Evolutionary conservation across 78 protist genomes (phyloP).

Genomic region (Thecamonas trahens): DNA sequence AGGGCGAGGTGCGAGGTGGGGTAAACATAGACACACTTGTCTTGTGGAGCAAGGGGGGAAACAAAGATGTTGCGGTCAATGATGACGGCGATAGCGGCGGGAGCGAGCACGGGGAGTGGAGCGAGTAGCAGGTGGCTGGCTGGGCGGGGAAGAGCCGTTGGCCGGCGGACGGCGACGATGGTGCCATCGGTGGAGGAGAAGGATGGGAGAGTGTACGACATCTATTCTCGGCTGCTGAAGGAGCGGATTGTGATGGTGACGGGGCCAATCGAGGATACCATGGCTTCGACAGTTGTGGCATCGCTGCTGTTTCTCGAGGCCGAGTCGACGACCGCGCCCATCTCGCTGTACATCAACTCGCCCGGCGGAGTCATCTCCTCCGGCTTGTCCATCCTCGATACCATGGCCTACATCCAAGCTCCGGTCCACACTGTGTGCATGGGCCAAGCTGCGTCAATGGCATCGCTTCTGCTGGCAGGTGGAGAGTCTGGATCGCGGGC

Average conservation of each 20-base stretch:
- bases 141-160: too few species aligned
- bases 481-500: constrained; percentile 20
- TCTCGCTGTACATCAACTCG: constrained; percentile 44
- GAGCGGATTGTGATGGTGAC: constrained; percentile 34
- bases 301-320: constrained; percentile 38
- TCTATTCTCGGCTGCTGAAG: constrained; percentile 34
- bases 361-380: constrained; percentile 51
- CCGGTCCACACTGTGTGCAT: constrained; percentile 31
- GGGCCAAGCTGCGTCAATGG: constrained; percentile 53
- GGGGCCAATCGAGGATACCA: constrained; percentile 21
- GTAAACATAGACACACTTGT: too few species aligned
- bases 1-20: too few species aligned
- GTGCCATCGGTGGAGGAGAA: neutral
- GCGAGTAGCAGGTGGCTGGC: too few species aligned
- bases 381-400: constrained; percentile 36
- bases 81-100: too few species aligned
- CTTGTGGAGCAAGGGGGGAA: too few species aligned
- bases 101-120: too few species aligned
- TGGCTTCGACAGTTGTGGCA: constrained; percentile 18
- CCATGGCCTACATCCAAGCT: constrained; percentile 26
- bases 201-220: constrained; percentile 3
- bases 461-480: constrained; percentile 38
- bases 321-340: constrained; percentile 11
- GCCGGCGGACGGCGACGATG: neutral
- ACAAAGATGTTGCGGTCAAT: too few species aligned